Base-by-base conservation (phyloP, 2,329 filamentous ascomycete species). In the Rhinocladiella similis region DNA sequence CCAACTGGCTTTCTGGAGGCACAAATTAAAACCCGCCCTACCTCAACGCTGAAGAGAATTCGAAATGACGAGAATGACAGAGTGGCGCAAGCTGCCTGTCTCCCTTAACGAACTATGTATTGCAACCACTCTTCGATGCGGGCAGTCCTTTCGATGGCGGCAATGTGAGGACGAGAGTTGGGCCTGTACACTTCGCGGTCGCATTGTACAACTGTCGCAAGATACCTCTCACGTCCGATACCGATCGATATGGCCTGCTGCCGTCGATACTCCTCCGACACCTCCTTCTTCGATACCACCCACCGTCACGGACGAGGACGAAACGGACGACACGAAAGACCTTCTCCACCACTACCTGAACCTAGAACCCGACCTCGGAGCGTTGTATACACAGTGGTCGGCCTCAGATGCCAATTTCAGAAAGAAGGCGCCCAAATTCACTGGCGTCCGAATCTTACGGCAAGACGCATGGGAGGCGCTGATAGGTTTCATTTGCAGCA, bases 401-500 rank as follows among this genome's bases (percentile, higher is more conserved):
- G 76, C 80, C 0, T 83, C 86, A 3, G 94, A 99, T 69, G 73
- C 87, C 22, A 97, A 97, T 71, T 99, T 99, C 74, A 88, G 86
- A 66, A 88, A 87, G 68, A 90, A 90, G 64, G 93, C 94, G 0
- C 87, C 89, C 0, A 86, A 87, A 54, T 99, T 99, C 70, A 87
- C 88, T 0, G 94, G 95, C 12, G 89, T 99, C 54, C 86, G 94
- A 19, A 97, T 99, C 63, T 77, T 99, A 43, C 90, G 88, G 66
- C 94, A 99, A 75, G 92, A 97, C 77, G 87, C 93, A 1, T 99
- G 95, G 94, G 94, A 99, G 73, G 86, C 94, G 0, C 79, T 99
- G 19, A 79, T 99, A 20, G 87, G 89, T 54, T 99, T 99, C 73
- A 99, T 99, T 62, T 99, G 94, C 80, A 97, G 92, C 73, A 96